Conservation (phyloP, 805 yeast genomes). For the Sugiyamaella mastotermitis region DNA sequence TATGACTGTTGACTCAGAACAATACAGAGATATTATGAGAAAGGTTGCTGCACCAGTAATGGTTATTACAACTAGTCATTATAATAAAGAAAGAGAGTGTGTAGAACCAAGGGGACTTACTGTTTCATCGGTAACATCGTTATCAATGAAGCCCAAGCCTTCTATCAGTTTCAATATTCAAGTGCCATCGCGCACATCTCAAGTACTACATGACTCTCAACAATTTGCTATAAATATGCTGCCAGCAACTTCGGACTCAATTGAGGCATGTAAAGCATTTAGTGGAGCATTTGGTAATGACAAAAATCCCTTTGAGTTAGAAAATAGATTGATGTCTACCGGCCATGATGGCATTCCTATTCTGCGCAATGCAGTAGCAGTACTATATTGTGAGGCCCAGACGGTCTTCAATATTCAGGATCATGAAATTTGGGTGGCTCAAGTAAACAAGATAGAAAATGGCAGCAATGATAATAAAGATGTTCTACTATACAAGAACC, state of each 20-base stretch:
- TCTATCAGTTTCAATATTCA: constrained; percentile 81
- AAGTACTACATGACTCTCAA: constrained; percentile 49
- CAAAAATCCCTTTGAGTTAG: constrained; percentile 29
- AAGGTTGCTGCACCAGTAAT: constrained; percentile 48
- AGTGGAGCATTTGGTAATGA: constrained; percentile 44
- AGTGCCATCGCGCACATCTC: constrained; percentile 77
- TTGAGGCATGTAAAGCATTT: constrained; percentile 58
- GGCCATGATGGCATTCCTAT: constrained; percentile 21
- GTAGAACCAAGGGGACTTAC: constrained; percentile 61
- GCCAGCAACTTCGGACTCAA: constrained; percentile 52
- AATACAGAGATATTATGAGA: constrained; percentile 37
- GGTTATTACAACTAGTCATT: constrained; percentile 50
- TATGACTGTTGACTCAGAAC: too few species aligned
- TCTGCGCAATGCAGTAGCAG: constrained; percentile 21
- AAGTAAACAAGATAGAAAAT: constrained; percentile 39
- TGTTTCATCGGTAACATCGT: constrained; percentile 76
- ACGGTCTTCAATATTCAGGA: constrained; percentile 49
- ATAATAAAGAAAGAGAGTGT: constrained; percentile 19
- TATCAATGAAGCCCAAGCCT: constrained; percentile 73
- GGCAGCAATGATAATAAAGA: constrained; percentile 24
- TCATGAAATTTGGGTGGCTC: constrained; percentile 88
- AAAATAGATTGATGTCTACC: constrained; percentile 18
- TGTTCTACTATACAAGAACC: constrained; percentile 21
- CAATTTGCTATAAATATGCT: constrained; percentile 71
- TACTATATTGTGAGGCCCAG: constrained; percentile 25